phyloP scores from a whole-genome alignment of 768 basidiomycete species.

The Gautieria morchelliformis region DNA sequence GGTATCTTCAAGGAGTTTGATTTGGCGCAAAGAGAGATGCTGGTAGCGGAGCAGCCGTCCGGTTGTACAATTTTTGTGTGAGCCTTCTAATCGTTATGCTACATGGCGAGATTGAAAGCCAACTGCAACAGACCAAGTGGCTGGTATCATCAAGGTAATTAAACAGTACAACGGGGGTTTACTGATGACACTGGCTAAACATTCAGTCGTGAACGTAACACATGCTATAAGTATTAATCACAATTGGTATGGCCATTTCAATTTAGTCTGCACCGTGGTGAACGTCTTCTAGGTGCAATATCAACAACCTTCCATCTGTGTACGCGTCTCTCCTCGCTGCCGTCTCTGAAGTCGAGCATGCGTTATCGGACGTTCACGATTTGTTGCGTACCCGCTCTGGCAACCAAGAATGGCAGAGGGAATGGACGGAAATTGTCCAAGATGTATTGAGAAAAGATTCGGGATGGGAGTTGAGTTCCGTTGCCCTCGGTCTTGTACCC shows the following conservation, averaged over 20 bases:
- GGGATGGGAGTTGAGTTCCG: slow-evolving; percentile 11
- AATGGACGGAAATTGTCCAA: slow-evolving; percentile 12
- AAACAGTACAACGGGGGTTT: background rate
- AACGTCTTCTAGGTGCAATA: slow-evolving; percentile 9
- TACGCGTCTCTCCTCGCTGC: slow-evolving; percentile 10
- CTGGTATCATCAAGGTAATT: slow-evolving; percentile 14
- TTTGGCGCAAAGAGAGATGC: slow-evolving; percentile 3
- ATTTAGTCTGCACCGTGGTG: too few species aligned
- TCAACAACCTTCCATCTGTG: slow-evolving; percentile 12
- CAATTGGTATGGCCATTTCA: background rate
- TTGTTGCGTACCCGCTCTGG: slow-evolving; percentile 1
- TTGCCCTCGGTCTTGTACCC: background rate
- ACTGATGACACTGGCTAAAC: background rate
- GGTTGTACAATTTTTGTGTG: slow-evolving; percentile 10
- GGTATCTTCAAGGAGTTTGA: slow-evolving; percentile 7
- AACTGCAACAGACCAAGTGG: slow-evolving; percentile 10
- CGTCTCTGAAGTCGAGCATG: slow-evolving; percentile 6
- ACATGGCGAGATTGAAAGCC: background rate
- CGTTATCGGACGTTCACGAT: slow-evolving; percentile 12
- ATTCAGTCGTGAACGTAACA: slow-evolving; percentile 10
- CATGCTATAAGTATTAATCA: slow-evolving; percentile 9
- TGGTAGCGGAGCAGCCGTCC: slow-evolving; percentile 7
- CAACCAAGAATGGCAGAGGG: slow-evolving; percentile 8
- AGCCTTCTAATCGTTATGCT: background rate
- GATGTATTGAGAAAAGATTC: slow-evolving; percentile 11